These are phyloP conservation scores for Calycina herbarum DNA, from an alignment of 2,329 filamentous ascomycete genomes.

Conservation along the genomic window DNA sequence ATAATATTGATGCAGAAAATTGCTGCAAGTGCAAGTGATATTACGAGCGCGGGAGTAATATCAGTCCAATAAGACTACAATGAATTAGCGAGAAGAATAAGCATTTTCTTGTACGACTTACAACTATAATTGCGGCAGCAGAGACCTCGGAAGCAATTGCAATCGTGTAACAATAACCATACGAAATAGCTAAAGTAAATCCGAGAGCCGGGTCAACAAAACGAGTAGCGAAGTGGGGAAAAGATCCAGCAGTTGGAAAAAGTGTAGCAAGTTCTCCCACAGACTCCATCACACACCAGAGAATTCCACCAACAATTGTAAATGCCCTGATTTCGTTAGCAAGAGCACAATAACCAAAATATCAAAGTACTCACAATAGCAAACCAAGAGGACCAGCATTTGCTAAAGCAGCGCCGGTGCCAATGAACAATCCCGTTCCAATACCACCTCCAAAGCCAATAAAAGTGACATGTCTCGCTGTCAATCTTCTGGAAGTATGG, in stretches of 20 bases:
- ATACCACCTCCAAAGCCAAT: conserved; percentile 37
- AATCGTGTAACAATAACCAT: conserved; percentile 32
- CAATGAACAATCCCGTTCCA: conserved; percentile 54
- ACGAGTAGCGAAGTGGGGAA: conserved; percentile 38
- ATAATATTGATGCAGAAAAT: conserved; percentile 52
- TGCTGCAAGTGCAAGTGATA: conserved; percentile 42
- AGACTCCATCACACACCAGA: conserved; percentile 39
- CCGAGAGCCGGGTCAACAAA: conserved; percentile 38
- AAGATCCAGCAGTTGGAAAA: conserved; percentile 38
- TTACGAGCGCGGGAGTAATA: conserved; percentile 14
- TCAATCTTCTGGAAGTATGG: conserved; percentile 14
- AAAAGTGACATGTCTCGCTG: conserved; percentile 20
- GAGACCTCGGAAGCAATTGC: conserved; percentile 29
- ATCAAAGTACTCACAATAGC: conserved; percentile 48
- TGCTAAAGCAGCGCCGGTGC: conserved; percentile 47
- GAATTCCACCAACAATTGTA: conserved; percentile 40
- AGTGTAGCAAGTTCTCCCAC: conserved; percentile 38
- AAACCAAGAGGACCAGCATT: conserved; percentile 49
- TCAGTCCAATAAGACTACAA: conserved; percentile 11
- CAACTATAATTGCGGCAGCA: conserved; percentile 11
- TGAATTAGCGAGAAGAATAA: not conserved
- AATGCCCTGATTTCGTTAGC: conserved; percentile 48
- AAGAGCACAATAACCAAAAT: conserved; percentile 50
- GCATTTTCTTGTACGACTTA: not conserved
- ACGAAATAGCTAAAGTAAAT: conserved; percentile 33